A percentile compares a stretch with the other conserved stretches of the same genome.
These are phyloP conservation scores for Chlamydomonas sphaeroides DNA, from an alignment of 139 green algal species.

Conservation along the genomic window DNA sequence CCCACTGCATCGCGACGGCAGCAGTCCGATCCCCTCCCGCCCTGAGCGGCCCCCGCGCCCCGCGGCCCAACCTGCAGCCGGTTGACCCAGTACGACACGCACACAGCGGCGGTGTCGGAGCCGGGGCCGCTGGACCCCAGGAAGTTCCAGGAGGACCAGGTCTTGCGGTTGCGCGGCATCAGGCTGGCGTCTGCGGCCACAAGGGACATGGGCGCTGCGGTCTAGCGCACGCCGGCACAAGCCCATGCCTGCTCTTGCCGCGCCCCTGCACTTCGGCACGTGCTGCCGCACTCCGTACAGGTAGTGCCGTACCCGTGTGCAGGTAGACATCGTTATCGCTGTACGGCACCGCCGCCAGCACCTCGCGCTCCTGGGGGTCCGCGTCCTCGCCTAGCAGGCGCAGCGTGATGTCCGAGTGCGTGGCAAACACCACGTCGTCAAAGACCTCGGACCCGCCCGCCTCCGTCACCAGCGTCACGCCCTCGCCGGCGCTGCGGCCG, in stretches of 20 bases:
- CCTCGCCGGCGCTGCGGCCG: neutral
- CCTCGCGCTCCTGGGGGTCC: constrained; percentile 58
- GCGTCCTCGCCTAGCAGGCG: constrained; percentile 71
- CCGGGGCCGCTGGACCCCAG: constrained; percentile 53
- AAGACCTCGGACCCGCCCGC: constrained; percentile 56
- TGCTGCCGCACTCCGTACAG: too few species aligned
- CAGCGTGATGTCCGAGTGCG: constrained; percentile 84
- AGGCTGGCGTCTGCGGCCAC: constrained; percentile 61
- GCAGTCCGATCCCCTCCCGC: too few species aligned
- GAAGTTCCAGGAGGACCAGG: constrained; percentile 95
- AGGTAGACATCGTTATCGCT: constrained; percentile 88
- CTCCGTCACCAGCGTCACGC: constrained; percentile 47
- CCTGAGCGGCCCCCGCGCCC: too few species aligned
- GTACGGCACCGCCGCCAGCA: constrained; percentile 88
- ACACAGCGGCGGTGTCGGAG: constrained; percentile 67
- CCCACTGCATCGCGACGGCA: too few species aligned
- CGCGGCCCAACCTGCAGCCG: constrained; percentile 76
- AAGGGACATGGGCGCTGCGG: too few species aligned
- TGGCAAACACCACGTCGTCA: constrained; percentile 89
- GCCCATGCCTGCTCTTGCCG: too few species aligned
- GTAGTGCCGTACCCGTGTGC: too few species aligned
- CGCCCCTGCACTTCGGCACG: too few species aligned
- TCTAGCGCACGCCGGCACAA: too few species aligned
- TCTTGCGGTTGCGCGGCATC: constrained; percentile 79
- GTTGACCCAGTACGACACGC: constrained; percentile 95